Evolutionary conservation across 768 basidiomycete species (phyloP).

Genomic region (Cyclocybe aegerita): DNA sequence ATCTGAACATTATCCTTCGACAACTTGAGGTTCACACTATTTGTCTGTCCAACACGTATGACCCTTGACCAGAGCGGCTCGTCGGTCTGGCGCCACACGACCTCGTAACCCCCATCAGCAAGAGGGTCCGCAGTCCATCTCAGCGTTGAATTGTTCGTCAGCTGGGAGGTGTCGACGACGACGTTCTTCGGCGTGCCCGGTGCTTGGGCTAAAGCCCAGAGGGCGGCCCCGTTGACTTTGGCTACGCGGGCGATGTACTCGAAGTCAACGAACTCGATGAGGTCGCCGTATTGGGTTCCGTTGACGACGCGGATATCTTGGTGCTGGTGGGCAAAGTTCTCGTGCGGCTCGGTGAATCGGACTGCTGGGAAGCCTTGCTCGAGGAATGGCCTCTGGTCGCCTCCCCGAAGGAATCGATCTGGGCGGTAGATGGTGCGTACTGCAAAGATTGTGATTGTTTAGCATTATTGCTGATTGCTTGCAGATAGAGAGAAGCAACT

Average conservation of each 20-base stretch:
- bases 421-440: conserved; percentile 51
- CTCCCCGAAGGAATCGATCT: conserved; percentile 56
- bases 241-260: conserved; percentile 51
- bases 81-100: conserved; percentile 50
- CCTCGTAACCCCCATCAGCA: conserved; percentile 46
- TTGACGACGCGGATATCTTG: conserved; percentile 51
- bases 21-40: conserved; percentile 36
- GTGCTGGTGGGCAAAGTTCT: conserved; percentile 59
- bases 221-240: conserved; percentile 47
- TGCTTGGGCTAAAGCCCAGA: conserved; percentile 57
- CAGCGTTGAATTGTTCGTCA: conserved; percentile 57
- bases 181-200: conserved; percentile 53
- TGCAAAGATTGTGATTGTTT: conserved; percentile 16
- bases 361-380: conserved; percentile 49
- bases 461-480: not conserved
- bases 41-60: conserved; percentile 46
- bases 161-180: conserved; percentile 41
- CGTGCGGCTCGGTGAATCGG: conserved; percentile 56
- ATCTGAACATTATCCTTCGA: conserved; percentile 55
- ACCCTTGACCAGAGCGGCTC: conserved; percentile 48
- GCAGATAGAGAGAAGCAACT: conserved; percentile 11
- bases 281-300: conserved; percentile 56
- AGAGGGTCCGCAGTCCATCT: conserved; percentile 40
- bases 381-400: conserved; percentile 54
- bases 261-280: conserved; percentile 52